Percentiles rank a stretch among this genome's conserved stretches.
Evolutionary conservation across 139 green algal genomes (phyloP).

Genomic region (Closterium sp.): DNA sequence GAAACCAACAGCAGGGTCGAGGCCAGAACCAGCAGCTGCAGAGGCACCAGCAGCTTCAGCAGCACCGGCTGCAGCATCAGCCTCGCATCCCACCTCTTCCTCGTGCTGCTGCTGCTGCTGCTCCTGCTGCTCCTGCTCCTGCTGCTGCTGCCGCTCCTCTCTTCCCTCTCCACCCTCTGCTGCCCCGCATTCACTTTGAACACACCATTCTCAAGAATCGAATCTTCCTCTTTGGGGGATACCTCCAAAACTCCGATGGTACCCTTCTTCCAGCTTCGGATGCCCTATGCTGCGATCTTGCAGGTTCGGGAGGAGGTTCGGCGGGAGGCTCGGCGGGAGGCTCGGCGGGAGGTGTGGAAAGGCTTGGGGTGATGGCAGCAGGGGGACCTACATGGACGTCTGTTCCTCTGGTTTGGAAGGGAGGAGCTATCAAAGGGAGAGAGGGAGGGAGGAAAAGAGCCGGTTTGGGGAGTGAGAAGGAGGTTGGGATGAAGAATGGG

Average conservation of each 20-base stretch:
- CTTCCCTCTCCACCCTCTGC: neutral
- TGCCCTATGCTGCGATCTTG: neutral
- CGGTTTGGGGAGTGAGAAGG: neutral
- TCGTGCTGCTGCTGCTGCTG: neutral
- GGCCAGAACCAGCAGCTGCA: neutral
- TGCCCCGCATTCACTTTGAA: neutral
- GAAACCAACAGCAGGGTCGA: neutral
- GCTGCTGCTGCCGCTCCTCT: neutral
- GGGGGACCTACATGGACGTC: neutral
- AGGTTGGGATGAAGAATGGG: neutral
- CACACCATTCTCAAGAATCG: neutral
- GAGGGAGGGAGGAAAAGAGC: neutral
- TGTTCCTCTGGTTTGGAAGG: neutral
- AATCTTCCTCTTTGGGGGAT: neutral
- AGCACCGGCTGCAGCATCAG: neutral
- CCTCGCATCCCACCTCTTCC: neutral
- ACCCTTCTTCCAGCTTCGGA: neutral
- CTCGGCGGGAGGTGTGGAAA: neutral
- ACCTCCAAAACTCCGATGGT: neutral
- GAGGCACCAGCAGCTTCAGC: neutral
- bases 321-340: neutral
- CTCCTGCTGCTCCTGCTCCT: neutral
- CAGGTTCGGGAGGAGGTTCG: neutral
- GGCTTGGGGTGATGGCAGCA: neutral
- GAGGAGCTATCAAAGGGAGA: neutral